These are phyloP conservation scores for Kluyveromyces siamensis DNA, from an alignment of 805 yeast genomes.

Conservation along the genomic window DNA sequence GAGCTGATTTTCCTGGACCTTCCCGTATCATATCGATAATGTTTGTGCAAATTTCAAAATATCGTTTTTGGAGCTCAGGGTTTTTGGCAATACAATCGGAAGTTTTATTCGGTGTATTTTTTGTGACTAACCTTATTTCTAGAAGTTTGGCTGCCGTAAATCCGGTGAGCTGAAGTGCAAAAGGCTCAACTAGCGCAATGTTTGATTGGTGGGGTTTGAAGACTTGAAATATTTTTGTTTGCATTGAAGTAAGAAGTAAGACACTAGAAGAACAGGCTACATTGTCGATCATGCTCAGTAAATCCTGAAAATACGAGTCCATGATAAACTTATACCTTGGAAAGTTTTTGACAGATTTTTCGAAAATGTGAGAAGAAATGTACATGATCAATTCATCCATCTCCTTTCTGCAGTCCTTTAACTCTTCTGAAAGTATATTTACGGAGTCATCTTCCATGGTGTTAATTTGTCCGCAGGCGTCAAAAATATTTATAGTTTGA, in stretches of 20 bases:
- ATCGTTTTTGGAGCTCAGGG: background rate
- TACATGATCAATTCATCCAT: slow-evolving; percentile 12
- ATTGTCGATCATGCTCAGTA: slow-evolving; percentile 36
- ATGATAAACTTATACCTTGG: slow-evolving; percentile 31
- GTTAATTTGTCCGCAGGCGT: slow-evolving; percentile 2
- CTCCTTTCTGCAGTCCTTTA: slow-evolving; percentile 2
- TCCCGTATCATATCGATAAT: background rate
- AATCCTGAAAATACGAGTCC: slow-evolving; percentile 50
- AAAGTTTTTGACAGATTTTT: slow-evolving; percentile 19
- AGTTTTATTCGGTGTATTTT: background rate
- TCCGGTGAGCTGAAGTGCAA: slow-evolving; percentile 54
- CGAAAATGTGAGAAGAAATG: slow-evolving; percentile 17
- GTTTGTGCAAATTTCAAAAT: background rate
- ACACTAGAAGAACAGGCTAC: slow-evolving; percentile 63
- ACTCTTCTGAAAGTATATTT: slow-evolving; percentile 1
- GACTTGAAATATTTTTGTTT: slow-evolving; percentile 34
- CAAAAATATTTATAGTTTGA: slow-evolving; percentile 15
- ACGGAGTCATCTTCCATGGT: slow-evolving; percentile 1
- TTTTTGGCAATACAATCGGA: background rate
- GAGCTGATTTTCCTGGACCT: background rate
- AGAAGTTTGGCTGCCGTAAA: slow-evolving; percentile 44
- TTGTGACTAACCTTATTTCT: slow-evolving; percentile 16
- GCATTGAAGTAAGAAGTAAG: slow-evolving; percentile 36
- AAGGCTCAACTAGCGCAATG: slow-evolving; percentile 37
- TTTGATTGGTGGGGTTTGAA: slow-evolving; percentile 31